These are phyloP conservation scores for Dictyostelium firmibasis DNA, from an alignment of 78 protist species.

Conservation along the genomic window DNA sequence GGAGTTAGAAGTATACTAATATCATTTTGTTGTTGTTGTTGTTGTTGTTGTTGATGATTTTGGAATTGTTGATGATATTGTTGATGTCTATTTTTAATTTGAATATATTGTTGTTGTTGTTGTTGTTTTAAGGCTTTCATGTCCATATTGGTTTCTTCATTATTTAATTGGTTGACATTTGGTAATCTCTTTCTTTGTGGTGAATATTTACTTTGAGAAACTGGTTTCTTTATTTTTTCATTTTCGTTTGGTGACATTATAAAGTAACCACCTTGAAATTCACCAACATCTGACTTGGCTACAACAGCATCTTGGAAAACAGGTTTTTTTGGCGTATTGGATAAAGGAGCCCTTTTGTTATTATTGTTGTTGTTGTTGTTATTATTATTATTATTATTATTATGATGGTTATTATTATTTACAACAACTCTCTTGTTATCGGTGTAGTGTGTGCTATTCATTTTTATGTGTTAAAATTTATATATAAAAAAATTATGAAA, in stretches of 20 bases:
- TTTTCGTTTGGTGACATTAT: slow-evolving; percentile 26
- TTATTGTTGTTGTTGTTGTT: not conserved
- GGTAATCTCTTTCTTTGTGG: slow-evolving; percentile 63
- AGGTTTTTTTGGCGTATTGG: slow-evolving; percentile 6
- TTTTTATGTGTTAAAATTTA: not conserved
- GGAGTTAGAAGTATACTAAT: slow-evolving; percentile 32
- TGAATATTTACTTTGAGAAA: slow-evolving; percentile 14
- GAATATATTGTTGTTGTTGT: slow-evolving; percentile 26
- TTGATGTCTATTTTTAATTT: slow-evolving; percentile 23
- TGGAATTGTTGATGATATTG: slow-evolving; percentile 19
- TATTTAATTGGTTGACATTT: not conserved
- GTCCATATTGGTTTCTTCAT: slow-evolving; percentile 3
- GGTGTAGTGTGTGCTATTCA: slow-evolving; percentile 7
- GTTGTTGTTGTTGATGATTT: slow-evolving; percentile 8
- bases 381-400: not conserved
- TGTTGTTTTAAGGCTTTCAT: slow-evolving; percentile 16
- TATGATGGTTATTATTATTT: not conserved
- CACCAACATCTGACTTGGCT: slow-evolving; percentile 67
- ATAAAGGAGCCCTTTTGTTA: not conserved
- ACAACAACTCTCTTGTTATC: slow-evolving; percentile 3
- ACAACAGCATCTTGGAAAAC: slow-evolving; percentile 66
- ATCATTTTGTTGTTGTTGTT: not conserved
- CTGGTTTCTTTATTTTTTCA: slow-evolving; percentile 48
- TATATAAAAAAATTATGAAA: not conserved
- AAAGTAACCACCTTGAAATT: slow-evolving; percentile 74